These are phyloP conservation scores for Microcyclospora pomicola DNA, from an alignment of 2,329 filamentous ascomycete genomes.

Conservation along the genomic window DNA sequence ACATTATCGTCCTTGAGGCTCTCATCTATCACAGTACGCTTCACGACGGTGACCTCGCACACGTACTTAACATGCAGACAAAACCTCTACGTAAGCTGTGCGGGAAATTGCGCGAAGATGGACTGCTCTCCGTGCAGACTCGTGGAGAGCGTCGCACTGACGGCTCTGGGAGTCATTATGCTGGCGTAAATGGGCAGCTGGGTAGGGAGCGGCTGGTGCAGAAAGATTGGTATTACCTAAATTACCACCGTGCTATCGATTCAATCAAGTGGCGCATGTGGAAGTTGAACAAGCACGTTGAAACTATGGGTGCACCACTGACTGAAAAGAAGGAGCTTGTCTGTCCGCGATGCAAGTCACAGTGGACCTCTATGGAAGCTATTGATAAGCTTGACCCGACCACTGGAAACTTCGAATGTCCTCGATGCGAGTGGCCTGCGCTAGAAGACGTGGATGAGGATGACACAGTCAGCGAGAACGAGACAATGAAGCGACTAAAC, in stretches of 20 bases:
- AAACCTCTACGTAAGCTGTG: conserved; percentile 88
- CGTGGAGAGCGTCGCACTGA: conserved; percentile 22
- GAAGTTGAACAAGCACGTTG: conserved; percentile 75
- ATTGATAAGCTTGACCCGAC: conserved; percentile 56
- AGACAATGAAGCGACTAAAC: conserved; percentile 61
- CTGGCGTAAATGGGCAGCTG: conserved; percentile 8
- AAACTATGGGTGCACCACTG: conserved; percentile 65
- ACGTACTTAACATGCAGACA: conserved; percentile 74
- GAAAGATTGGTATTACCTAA: conserved; percentile 93
- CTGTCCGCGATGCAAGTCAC: conserved; percentile 65
- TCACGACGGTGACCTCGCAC: conserved; percentile 75
- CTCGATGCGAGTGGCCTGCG: conserved; percentile 51
- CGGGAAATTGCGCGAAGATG: conserved; percentile 70
- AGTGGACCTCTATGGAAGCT: conserved; percentile 84
- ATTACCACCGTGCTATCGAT: conserved; percentile 87
- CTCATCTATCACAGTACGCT: conserved; percentile 60
- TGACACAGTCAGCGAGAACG: conserved; percentile 38
- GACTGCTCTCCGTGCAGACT: conserved; percentile 68
- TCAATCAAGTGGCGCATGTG: conserved; percentile 92
- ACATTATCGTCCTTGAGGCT: conserved; percentile 71
- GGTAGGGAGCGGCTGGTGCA: conserved; percentile 22
- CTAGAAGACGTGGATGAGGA: conserved; percentile 51
- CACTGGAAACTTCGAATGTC: conserved; percentile 55
- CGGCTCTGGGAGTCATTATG: conserved; percentile 14
- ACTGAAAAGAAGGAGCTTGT: conserved; percentile 82